Percentiles rank a stretch among this genome's conserved stretches.
These are phyloP conservation scores for Telopea speciosissima DNA, from an alignment of 177 flowering plant genomes.

Conservation along the genomic window DNA sequence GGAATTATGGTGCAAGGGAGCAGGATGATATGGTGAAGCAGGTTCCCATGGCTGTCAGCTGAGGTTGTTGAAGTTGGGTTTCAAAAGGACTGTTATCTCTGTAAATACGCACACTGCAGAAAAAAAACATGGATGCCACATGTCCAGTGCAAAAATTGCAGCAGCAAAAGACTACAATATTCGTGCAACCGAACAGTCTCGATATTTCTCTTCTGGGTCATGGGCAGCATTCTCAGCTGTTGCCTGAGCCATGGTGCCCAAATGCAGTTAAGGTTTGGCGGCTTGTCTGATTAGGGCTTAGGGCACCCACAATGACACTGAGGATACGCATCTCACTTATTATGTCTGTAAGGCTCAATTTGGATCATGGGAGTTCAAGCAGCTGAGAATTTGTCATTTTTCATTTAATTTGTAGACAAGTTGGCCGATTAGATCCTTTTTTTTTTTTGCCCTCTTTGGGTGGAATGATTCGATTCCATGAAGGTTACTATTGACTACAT, in stretches of 20 bases:
- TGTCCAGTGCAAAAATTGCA: neutral
- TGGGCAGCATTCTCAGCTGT: neutral
- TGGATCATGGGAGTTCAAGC: too few relatives aligned
- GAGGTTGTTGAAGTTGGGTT: neutral
- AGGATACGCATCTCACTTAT: too few relatives aligned
- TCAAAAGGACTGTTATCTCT: neutral
- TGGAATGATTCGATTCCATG: too few relatives aligned
- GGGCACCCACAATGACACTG: too few relatives aligned
- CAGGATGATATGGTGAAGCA: neutral
- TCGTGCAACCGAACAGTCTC: neutral
- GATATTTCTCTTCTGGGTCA: neutral
- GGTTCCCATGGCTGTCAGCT: neutral
- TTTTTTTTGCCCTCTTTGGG: too few relatives aligned
- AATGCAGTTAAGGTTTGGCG: too few relatives aligned
- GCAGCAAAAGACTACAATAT: neutral
- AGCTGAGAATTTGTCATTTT: too few relatives aligned
- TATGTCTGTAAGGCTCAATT: too few relatives aligned
- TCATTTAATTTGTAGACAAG: too few relatives aligned
- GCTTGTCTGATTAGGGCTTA: too few relatives aligned
- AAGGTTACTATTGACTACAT: too few relatives aligned
- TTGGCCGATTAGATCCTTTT: too few relatives aligned
- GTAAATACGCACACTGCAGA: neutral
- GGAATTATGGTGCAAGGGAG: neutral
- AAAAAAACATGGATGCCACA: neutral
- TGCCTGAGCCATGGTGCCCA: neutral